Base-by-base conservation (phyloP, 495 filamentous ascomycete genomes). In the Bombardia bombarda region DNA sequence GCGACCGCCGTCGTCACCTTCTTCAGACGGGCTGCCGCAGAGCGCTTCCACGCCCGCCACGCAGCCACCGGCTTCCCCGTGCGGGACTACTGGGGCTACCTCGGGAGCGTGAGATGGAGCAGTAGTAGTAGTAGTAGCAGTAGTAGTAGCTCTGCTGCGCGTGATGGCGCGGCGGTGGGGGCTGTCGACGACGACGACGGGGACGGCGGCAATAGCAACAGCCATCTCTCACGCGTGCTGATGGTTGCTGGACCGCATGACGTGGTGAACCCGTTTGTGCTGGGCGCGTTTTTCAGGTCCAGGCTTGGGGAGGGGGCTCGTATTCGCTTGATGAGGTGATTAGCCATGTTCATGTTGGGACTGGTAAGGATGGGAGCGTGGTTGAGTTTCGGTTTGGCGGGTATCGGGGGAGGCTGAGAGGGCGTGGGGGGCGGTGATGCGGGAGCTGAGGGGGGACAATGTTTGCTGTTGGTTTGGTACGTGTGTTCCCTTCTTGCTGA, bases 311-410 rank as follows among this genome's bases (percentile, higher is more conserved):
- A n/a, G n/a, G n/a, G n/a, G n/a, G n/a, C 22, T 34, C 46, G 9
- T 63, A 56, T 41, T 53, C 61, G 42, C 10, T 57, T 19, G 57
- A 60, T 24, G 35, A 32, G 25, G 34, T 60, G n/a, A n/a, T 32
- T 0, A 22, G 17, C 31, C 16, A 31, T 1, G 32, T 26, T 1
- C 4, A 3, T 1, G 28, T 4, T 0, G n/a, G n/a, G 14, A 23
- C 1, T 17, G 42, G 31, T 13, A 38, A 22, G 20, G 7, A 3
- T 8, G 42, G 52, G 8, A 45, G 41, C 22, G 37, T 53, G 39
- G 21, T 58, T 8, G 66, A 69, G 52, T 64, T 61, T 45, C 57
- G 60, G 1, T 70, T 72, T 36, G 68, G 61, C 2, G 68, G 64
- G 24, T 70, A 53, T 20, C 60, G 62, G 7, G 64, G 66, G 67